Evolutionary conservation across 2,329 filamentous ascomycete genomes (phyloP).

Genomic region (Teratosphaeria zuluensis): DNA sequence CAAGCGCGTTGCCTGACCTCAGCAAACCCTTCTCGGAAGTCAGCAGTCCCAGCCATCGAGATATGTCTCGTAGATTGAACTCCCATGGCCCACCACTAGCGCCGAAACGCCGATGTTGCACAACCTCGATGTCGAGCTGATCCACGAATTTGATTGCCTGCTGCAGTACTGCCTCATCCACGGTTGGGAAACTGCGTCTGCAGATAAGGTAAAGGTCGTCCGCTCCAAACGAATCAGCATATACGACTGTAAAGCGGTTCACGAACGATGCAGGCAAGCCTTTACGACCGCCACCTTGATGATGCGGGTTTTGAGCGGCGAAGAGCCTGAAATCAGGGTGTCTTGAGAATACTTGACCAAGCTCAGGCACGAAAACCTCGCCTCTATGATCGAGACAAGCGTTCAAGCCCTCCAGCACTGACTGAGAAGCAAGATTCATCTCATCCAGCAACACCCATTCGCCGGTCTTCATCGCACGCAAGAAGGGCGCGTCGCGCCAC

Average conservation of each 20-base stretch:
- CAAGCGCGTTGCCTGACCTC: slow-evolving; percentile 49
- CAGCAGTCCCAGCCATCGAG: slow-evolving; percentile 74
- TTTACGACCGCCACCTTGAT: slow-evolving; percentile 91
- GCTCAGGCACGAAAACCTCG: slow-evolving; percentile 87
- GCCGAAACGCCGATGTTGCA: slow-evolving; percentile 46
- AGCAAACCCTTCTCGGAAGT: slow-evolving; percentile 53
- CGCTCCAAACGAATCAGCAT: slow-evolving; percentile 78
- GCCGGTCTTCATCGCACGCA: slow-evolving; percentile 92
- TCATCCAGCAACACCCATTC: slow-evolving; percentile 96
- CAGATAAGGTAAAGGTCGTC: slow-evolving; percentile 79
- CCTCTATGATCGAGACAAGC: slow-evolving; percentile 94
- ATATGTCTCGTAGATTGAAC: slow-evolving; percentile 83
- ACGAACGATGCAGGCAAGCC: slow-evolving; percentile 92
- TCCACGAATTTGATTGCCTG: slow-evolving; percentile 73
- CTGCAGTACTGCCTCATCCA: slow-evolving; percentile 50
- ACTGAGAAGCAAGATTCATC: slow-evolving; percentile 97
- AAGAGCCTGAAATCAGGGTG: slow-evolving; percentile 90
- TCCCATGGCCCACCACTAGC: slow-evolving; percentile 73
- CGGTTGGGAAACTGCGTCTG: slow-evolving; percentile 59
- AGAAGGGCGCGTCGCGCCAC: slow-evolving; percentile 91
- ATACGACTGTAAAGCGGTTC: slow-evolving; percentile 95
- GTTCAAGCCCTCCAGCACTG: slow-evolving; percentile 90
- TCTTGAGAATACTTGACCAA: slow-evolving; percentile 86
- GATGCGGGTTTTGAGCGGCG: slow-evolving; percentile 93
- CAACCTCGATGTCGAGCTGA: slow-evolving; percentile 62